phyloP scores from a whole-genome alignment of 208 protist species.

The Porcisia deanei region DNA sequence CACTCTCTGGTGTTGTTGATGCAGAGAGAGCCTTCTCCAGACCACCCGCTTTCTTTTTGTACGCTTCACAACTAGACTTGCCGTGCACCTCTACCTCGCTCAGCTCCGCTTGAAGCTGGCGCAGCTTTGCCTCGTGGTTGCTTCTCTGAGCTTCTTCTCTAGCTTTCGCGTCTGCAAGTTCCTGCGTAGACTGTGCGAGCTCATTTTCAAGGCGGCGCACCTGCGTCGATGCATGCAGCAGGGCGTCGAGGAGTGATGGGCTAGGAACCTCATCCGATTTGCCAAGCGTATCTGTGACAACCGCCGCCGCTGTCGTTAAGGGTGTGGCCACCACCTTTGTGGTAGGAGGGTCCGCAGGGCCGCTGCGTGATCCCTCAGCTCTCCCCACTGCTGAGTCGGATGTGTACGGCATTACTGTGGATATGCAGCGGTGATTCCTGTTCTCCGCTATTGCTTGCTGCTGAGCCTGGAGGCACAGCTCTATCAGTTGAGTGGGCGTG shows the following conservation, averaged over 20 bases:
- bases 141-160: background rate
- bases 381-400: background rate
- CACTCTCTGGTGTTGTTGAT: slow-evolving; percentile 3
- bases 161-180: background rate
- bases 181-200: background rate
- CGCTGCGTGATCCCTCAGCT: background rate
- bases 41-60: no score
- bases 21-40: background rate
- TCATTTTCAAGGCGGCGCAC: slow-evolving; percentile 18
- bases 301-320: background rate
- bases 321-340: slow-evolving; percentile 4
- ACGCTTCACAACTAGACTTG: no score
- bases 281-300: background rate
- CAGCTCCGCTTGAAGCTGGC: background rate
- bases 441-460: slow-evolving; percentile 3
- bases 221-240: slow-evolving; percentile 17
- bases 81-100: no score
- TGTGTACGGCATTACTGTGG: background rate
- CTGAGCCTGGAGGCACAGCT: slow-evolving; percentile 8
- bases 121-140: background rate
- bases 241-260: slow-evolving; percentile 16
- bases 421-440: background rate
- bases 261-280: background rate
- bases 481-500: slow-evolving; percentile 13
- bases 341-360: background rate